Conservation (phyloP, 139 green algal species). For the Closterium sp. region DNA sequence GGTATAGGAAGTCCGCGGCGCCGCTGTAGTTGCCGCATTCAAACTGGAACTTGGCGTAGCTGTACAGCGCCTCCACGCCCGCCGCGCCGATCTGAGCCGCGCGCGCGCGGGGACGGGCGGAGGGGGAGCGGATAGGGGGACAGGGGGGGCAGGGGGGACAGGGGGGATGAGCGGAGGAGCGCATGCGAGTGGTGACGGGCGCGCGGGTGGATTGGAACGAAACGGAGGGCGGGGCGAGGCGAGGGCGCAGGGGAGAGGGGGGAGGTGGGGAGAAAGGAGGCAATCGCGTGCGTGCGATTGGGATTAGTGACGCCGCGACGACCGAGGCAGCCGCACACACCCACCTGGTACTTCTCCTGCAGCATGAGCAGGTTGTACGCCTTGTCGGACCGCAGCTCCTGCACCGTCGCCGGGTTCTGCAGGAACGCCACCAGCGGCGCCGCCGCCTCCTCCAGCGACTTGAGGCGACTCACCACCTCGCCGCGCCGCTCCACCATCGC, state of each 20-base stretch:
- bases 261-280: neutral
- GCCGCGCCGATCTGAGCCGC: constrained; percentile 80
- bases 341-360: constrained; percentile 52
- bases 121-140: neutral
- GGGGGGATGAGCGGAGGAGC: neutral
- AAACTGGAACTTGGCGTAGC: constrained; percentile 98
- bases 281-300: too few relatives aligned
- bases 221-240: constrained; percentile 55
- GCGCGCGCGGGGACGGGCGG: neutral
- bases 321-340: too few relatives aligned
- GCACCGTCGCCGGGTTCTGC: constrained; percentile 77
- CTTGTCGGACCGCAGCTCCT: constrained; percentile 84
- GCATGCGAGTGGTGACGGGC: constrained; percentile 45
- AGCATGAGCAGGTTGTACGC: constrained; percentile 83
- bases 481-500: constrained; percentile 50
- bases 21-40: constrained; percentile 97
- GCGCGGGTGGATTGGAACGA: constrained; percentile 99
- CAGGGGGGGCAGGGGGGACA: neutral
- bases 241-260: neutral
- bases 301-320: too few relatives aligned
- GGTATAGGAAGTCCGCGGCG: constrained; percentile 85
- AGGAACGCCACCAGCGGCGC: constrained; percentile 89
- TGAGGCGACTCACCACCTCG: constrained; percentile 69
- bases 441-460: constrained; percentile 72
- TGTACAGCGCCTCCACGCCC: constrained; percentile 94